Percentiles rank a stretch among this genome's conserved stretches.
phyloP scores from a whole-genome alignment of 2,329 filamentous ascomycete species.

The Arthrobotrys sphaeroides region DNA sequence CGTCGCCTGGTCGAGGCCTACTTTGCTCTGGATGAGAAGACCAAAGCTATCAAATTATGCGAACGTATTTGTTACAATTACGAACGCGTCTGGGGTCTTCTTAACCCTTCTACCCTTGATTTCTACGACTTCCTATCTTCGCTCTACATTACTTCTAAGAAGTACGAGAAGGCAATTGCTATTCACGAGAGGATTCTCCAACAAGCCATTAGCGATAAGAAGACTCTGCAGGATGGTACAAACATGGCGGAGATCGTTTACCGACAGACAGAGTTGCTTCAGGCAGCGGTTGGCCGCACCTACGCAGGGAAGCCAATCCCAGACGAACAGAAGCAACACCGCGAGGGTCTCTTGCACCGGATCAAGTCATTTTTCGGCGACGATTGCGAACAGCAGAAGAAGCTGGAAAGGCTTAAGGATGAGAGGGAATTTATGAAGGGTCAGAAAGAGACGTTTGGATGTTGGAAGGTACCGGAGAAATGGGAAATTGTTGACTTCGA shows the following conservation, averaged over 20 bases:
- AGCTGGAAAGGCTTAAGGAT: conserved; percentile 6
- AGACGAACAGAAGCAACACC: conserved; percentile 20
- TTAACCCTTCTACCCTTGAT: conserved; percentile 64
- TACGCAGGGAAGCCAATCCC: conserved; percentile 7
- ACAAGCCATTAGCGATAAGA: conserved; percentile 8
- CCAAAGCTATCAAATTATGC: conserved; percentile 64
- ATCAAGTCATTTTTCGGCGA: conserved; percentile 21
- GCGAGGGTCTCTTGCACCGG: neutral
- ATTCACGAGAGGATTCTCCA: conserved; percentile 31
- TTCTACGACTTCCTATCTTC: conserved; percentile 65
- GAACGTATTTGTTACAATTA: conserved; percentile 69
- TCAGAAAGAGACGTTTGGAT: conserved; percentile 1
- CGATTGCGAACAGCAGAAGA: conserved; percentile 19
- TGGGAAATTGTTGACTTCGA: conserved; percentile 24
- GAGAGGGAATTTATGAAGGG: neutral
- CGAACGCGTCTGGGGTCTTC: conserved; percentile 66
- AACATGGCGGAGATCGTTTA: conserved; percentile 24
- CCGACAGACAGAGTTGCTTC: conserved; percentile 15
- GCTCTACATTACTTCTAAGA: conserved; percentile 64
- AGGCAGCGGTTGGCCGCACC: conserved; percentile 12
- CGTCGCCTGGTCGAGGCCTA: conserved; percentile 66
- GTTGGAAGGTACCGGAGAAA: conserved; percentile 26
- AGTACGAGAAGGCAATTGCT: conserved; percentile 60
- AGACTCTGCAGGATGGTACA: neutral
- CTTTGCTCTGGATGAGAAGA: conserved; percentile 64